Base-by-base conservation (phyloP, 2,329 filamentous ascomycete species). In the Microdochium trichocladiopsis region DNA sequence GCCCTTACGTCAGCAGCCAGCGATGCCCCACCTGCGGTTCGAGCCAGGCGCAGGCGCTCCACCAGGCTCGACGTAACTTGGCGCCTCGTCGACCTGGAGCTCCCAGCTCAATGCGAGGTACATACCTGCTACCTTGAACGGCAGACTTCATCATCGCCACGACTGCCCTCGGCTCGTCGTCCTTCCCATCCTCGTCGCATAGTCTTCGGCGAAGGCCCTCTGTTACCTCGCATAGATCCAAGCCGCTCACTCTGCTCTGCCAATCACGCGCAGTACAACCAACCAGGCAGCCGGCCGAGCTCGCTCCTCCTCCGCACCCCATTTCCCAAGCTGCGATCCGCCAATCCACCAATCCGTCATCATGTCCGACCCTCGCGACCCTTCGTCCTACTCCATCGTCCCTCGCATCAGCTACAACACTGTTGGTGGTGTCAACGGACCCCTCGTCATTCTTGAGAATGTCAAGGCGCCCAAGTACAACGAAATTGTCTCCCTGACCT, bases 391-490 rank as follows among this genome's bases (percentile, higher is more conserved):
- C 71, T 80, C 78, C 57, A 73, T 83, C 63, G 69, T 76, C 60
- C 80, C 80, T 55, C 74, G 79, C 64, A 72, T 97, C 74, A 86
- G 88, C 66, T 99, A 99, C 84, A 99, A 99, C 79, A 99, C 94
- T 63, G 91, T 99, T 69, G 90, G 91, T 67, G 93, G 93, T 78
- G 87, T 99, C 74, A 99, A 99, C 76, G 94, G 94, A 55, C 94
- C 94, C 65, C 83, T 99, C 72, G 94, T 99, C 68, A 93, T 99
- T 67, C 83, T 99, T 61, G 94, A 97, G 70, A 95, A 95, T 82
- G 93, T 99, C 79, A 99, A 99, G 87, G 95, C 91, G 72, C 94
- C 94, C 58, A 82, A 85, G 69, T 99, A 89, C 80, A 97, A 96
- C 74, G 94, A 99, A 76, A 99, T 99, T 70, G 94, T 99, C 60